Evolutionary conservation across 2,329 filamentous ascomycete species (phyloP), one percentile per base, ranked within the genome.

Genomic region (Claviceps maximensis): DNA sequence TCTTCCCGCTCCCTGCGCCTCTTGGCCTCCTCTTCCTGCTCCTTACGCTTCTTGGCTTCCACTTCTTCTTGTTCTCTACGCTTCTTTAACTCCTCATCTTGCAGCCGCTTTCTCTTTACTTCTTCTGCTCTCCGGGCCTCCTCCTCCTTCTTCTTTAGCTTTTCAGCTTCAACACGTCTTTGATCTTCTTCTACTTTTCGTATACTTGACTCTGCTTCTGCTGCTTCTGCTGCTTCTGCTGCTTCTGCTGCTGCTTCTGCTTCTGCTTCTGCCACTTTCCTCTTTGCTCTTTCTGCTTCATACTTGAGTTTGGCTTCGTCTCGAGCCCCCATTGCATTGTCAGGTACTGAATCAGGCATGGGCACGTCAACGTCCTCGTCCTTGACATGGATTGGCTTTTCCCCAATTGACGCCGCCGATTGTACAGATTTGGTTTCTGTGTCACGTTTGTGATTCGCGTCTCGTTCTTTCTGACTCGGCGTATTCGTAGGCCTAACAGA

Each of bases 291-390:
- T 55, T 56, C 66, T 56, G 66, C 59, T 64, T 69, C 55, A 17
- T 33, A 3, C n/a, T 44, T 54, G 23, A 44, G 44, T 42, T 41
- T 51, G 21, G 19, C 33, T 40, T 47, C 49, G 3, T 54, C 38
- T 45, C 57, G 53, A n/a, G 59, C 58, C 6, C 66, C 63, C 2
- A 53, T 55, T 19, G 61, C 61, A 41, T 62, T 63, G 4, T 62
- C 59, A 13, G 59, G 60, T 45, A 66, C 67, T 2, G 69, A 72
- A 56, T 81, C 78, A 2, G 66, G 68, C 78, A 82, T 81, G 21
- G 78, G 76, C 9, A 78, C 62, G 52, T 82, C 79, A 1, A 68
- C 62, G 52, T 80, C 77, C 55, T 81, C 78, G 0, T 75, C 75
- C 58, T 80, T 80, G 42, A 81, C 76, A 48, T 74, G 73, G n/a